Evolutionary conservation across 352 stramenopile species (phyloP).

Genomic region (Phytophthora fragariae): DNA sequence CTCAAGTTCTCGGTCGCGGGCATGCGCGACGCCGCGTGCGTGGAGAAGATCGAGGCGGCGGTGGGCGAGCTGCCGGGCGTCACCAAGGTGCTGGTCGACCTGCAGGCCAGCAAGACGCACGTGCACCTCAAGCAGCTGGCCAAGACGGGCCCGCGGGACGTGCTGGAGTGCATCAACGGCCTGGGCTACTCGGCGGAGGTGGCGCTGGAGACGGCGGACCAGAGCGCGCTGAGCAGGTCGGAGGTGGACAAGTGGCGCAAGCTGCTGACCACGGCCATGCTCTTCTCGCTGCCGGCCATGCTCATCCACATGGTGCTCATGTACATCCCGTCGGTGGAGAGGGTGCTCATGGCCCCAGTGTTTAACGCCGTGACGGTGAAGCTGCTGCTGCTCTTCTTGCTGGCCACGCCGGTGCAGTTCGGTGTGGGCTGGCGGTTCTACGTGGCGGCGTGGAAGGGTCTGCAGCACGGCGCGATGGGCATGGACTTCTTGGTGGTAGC

Average conservation of each 20-base stretch:
- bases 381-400: conserved; percentile 84
- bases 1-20: conserved; percentile 81
- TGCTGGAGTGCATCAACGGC: conserved; percentile 74
- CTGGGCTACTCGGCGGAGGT: conserved; percentile 74
- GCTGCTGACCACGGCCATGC: conserved; percentile 73
- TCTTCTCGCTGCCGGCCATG: conserved; percentile 88
- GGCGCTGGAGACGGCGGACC: conserved; percentile 58
- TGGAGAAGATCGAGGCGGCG: conserved; percentile 71
- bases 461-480: conserved; percentile 88
- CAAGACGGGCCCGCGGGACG: conserved; percentile 70
- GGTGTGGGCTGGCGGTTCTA: conserved; percentile 83
- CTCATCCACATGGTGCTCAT: conserved; percentile 90
- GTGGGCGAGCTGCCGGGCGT: conserved; percentile 78
- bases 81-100: conserved; percentile 70
- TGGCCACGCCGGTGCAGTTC: conserved; percentile 89
- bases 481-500: conserved; percentile 91
- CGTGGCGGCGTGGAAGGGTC: conserved; percentile 79
- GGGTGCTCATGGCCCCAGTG: conserved; percentile 76
- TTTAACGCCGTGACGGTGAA: conserved; percentile 84
- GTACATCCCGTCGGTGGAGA: conserved; percentile 74
- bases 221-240: conserved; percentile 69
- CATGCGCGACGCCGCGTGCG: conserved; percentile 70
- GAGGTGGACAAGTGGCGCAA: conserved; percentile 82
- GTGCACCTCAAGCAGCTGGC: conserved; percentile 86
- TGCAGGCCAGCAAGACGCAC: conserved; percentile 70